These are phyloP conservation scores for Albugo laibachii DNA, from an alignment of 352 stramenopile species.

Conservation along the genomic window DNA sequence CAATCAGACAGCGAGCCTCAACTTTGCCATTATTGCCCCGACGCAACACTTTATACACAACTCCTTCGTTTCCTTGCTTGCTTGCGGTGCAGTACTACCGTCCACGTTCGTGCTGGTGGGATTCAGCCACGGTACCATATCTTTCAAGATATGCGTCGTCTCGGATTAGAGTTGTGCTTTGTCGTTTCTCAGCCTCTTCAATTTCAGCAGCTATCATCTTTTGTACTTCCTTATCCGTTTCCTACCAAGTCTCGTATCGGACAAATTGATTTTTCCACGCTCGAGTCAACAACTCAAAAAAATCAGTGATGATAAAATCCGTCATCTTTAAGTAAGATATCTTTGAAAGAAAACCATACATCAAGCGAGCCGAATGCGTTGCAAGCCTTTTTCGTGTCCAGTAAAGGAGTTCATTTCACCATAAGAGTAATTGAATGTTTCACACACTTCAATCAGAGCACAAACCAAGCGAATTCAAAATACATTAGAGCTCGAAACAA, in stretches of 20 bases:
- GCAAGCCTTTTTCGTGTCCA: constrained; percentile 51
- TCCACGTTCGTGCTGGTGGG: neutral
- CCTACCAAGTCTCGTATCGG: constrained; percentile 55
- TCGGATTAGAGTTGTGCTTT: constrained; percentile 15
- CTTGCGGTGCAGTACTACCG: constrained; percentile 7
- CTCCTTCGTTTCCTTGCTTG: constrained; percentile 18
- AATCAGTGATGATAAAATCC: constrained; percentile 78
- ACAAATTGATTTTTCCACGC: constrained; percentile 48
- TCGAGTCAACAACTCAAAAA: constrained; percentile 37
- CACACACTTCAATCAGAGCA: constrained; percentile 12
- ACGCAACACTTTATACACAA: constrained; percentile 89
- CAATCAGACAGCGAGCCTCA: constrained; percentile 84
- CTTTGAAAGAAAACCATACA: constrained; percentile 90
- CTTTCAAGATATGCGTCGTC: constrained; percentile 14
- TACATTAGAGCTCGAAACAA: constrained; percentile 83
- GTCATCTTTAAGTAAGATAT: constrained; percentile 91
- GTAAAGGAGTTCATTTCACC: neutral
- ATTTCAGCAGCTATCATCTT: constrained; percentile 39
- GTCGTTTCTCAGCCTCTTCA: constrained; percentile 38
- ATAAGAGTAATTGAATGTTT: neutral
- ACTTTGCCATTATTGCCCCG: constrained; percentile 94
- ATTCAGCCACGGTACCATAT: constrained; percentile 1
- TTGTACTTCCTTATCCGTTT: constrained; percentile 34
- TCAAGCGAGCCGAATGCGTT: constrained; percentile 58
- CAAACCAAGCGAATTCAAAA: constrained; percentile 85